Base-by-base conservation (phyloP, 2,329 filamentous ascomycete species). In the Stagonosporopsis cucurbitacearum region DNA sequence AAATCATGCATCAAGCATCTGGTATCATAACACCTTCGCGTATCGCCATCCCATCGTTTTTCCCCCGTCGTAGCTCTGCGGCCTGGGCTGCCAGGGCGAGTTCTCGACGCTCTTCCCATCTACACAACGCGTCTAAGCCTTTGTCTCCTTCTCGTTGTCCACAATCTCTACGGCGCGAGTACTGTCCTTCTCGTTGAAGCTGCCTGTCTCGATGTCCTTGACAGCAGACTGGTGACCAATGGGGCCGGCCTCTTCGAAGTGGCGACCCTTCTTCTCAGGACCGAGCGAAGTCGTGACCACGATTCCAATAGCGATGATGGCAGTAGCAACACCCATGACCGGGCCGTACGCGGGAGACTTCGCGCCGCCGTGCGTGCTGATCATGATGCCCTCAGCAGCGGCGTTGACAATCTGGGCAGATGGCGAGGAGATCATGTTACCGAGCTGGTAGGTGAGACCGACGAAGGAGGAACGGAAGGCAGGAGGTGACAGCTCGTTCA, bases 341-440 rank as follows among this genome's bases (percentile, higher is more conserved):
- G 87, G 89, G 0, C 89, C 90, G 63, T 92, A 92, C 0, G 88
- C 88, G 46, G 89, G 84, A 1, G 86, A 88, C 3, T 70, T 72
- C 52, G 85, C 72, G 3, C 89, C 88, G 9, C 79, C 77, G 6
- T 70, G 69, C 36, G 81, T 79, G 0, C 74, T 84, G 41, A 92
- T 79, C 32, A 67, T 64, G 15, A 63, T 64, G 4, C 57, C 57
- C 67, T 92, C 88, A 1, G 89, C 82, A 46, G 92, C 82, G 12
- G 87, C 88, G 57, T 92, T 91, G 69, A 92, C 87, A 43, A 93
- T 92, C 72, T 92, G 89, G 0, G 89, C 86, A 0, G 85, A 88
- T 0, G 88, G 88, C 0, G 86, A 88, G 1, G 86, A 88, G 48
- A 89, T 86, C 81, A 91, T 87, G 79, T 91, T 91, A 6, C 88